These are phyloP conservation scores for Salvia hispanica DNA, from an alignment of 257 asterid genomes.

Conservation along the genomic window DNA sequence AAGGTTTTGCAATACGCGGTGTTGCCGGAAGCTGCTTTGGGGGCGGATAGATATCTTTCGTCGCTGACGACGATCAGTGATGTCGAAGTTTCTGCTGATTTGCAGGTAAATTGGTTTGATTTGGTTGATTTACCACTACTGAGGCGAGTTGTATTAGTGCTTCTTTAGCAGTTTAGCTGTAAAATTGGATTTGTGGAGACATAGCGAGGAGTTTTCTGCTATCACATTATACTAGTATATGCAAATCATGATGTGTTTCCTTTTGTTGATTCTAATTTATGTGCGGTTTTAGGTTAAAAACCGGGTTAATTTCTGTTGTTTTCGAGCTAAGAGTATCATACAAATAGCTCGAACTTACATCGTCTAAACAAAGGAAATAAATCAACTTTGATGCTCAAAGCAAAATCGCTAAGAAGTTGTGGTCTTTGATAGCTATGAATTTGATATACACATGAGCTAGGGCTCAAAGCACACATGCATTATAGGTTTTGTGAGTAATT, in stretches of 20 bases:
- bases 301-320: background rate
- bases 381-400: slow-evolving; percentile 20
- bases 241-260: slow-evolving; percentile 5
- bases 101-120: slow-evolving; percentile 59
- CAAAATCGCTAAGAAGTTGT: slow-evolving; percentile 23
- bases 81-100: slow-evolving; percentile 87
- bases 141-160: slow-evolving; percentile 23
- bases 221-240: background rate
- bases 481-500: slow-evolving; percentile 6
- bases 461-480: background rate
- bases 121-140: slow-evolving; percentile 27
- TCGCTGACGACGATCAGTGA: slow-evolving; percentile 92
- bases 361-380: background rate
- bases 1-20: slow-evolving; percentile 90
- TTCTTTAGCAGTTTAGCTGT: slow-evolving; percentile 3
- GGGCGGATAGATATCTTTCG: slow-evolving; percentile 92
- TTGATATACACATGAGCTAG: background rate
- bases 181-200: background rate
- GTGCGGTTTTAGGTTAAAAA: background rate
- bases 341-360: background rate
- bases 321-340: background rate
- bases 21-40: slow-evolving; percentile 93
- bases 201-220: background rate
- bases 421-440: slow-evolving; percentile 15
- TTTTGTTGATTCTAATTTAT: background rate